These are phyloP conservation scores for Aspergillus melleus DNA, from an alignment of 2,329 filamentous ascomycete genomes.

Conservation along the genomic window DNA sequence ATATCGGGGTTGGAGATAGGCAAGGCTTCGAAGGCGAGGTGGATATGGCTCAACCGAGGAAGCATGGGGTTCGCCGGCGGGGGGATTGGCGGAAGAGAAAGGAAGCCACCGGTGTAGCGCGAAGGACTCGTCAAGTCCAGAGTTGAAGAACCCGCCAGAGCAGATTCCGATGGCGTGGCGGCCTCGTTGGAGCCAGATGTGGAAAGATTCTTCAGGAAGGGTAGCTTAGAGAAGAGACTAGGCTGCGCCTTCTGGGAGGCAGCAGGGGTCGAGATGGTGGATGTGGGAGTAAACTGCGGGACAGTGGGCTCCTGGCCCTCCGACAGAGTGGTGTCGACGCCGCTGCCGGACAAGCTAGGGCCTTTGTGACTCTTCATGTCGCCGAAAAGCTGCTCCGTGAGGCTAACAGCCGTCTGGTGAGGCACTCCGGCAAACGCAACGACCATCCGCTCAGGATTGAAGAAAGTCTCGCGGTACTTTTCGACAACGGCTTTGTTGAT, in stretches of 20 bases:
- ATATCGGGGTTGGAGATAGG: slow-evolving; percentile 90
- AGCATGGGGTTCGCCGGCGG: slow-evolving; percentile 74
- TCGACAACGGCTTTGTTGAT: slow-evolving; percentile 75
- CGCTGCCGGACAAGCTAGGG: slow-evolving; percentile 54
- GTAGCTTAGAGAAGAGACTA: slow-evolving; percentile 75
- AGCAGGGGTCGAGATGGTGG: slow-evolving; percentile 35
- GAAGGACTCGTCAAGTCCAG: slow-evolving; percentile 65
- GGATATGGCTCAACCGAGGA: slow-evolving; percentile 84
- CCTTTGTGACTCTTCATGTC: slow-evolving; percentile 69
- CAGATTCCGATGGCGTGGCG: slow-evolving; percentile 54
- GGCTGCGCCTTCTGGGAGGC: slow-evolving; percentile 52
- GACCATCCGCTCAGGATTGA: slow-evolving; percentile 85
- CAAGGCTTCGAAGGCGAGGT: slow-evolving; percentile 92
- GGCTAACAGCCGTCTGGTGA: slow-evolving; percentile 73
- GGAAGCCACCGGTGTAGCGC: slow-evolving; percentile 91
- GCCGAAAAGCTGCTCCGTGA: slow-evolving; percentile 85
- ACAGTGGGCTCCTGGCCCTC: slow-evolving; percentile 37
- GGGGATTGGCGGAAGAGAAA: slow-evolving; percentile 78
- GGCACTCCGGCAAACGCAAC: slow-evolving; percentile 92
- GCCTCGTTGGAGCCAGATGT: slow-evolving; percentile 59
- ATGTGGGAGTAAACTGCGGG: slow-evolving; percentile 43
- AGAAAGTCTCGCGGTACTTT: slow-evolving; percentile 80
- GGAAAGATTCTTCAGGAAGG: slow-evolving; percentile 83
- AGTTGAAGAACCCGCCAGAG: slow-evolving; percentile 44
- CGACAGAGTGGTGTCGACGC: slow-evolving; percentile 56